Base-by-base conservation (phyloP, 106 monocot species). In the Phalaenopsis equestris region DNA sequence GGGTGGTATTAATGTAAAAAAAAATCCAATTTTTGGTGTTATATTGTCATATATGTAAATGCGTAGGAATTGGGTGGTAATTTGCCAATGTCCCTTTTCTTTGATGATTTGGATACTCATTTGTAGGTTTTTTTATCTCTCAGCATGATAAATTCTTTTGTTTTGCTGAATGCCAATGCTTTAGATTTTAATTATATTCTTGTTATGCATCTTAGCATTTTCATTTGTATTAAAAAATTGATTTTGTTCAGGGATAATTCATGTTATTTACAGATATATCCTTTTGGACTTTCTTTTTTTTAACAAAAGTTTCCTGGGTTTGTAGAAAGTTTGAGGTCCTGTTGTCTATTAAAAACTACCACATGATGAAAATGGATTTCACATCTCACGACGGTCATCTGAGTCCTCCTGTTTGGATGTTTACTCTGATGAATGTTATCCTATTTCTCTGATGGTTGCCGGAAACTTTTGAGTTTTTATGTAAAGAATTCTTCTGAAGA, bases 351-450 rank as follows among this genome's bases (percentile, higher is more conserved):
- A 7, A 11, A 48, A 8, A 11, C 68, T 68, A 7, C 37, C 68
- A 38, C 6, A 37, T 68, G 68, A 68, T 68, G 68, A 68, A 7
- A 68, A 68, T 68, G 68, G 68, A 68, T 17, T 61, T 61, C 30
- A 11, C 12, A 68, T 68, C 23, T 68, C 37, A 68, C 24, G 68
- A 68, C 68, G 68, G 68, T 68, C 68, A 68, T 68, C 68, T 68
- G 68, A 68, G 68, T 37, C 9, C 68, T 24, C 36, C 23, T 37
- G 8, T 68, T 19, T 18, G 61, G 23, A 36, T 37, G 36, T 37
- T 57, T 57, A 57, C 24, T 36, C 37, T 68, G 68, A 68, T 68
- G 68, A 68, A 68, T 68, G 23, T 12, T 5, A 11, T 68, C 68
- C 36, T 9, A 24, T 68, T 37, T 68, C 23, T 36, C 68, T 68